These are phyloP conservation scores for Geranomyces variabilis DNA, from an alignment of 192 early-diverging fungal genomes.

Conservation along the genomic window DNA sequence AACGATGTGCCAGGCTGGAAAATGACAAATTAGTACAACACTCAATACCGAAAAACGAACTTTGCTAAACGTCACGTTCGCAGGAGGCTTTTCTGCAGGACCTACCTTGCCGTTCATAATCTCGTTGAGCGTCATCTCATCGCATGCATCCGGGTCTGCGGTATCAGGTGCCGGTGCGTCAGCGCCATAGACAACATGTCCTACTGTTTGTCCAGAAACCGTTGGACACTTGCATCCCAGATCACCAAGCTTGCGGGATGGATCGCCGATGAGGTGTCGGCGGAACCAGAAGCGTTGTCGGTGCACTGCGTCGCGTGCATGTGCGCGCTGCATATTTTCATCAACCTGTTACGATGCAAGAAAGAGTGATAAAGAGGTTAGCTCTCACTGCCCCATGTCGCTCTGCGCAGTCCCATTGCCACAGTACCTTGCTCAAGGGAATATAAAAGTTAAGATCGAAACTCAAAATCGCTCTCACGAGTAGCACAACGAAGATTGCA, in stretches of 20 bases:
- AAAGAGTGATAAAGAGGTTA: too few relatives aligned
- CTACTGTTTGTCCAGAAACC: constrained; percentile 4
- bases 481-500: constrained; percentile 89
- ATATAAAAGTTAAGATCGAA: constrained; percentile 96
- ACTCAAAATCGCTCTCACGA: constrained; percentile 83
- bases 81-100: background rate
- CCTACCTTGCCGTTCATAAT: constrained; percentile 84
- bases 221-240: constrained; percentile 10
- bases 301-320: constrained; percentile 79
- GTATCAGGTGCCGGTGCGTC: background rate
- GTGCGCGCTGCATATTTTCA: constrained; percentile 89
- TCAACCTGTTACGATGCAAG: constrained; percentile 79
- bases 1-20: constrained; percentile 54
- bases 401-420: too few relatives aligned
- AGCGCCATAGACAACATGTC: constrained; percentile 12
- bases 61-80: background rate
- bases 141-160: constrained; percentile 46
- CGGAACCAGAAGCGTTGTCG: constrained; percentile 90
- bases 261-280: constrained; percentile 71
- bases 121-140: constrained; percentile 83
- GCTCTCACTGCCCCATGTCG: too few relatives aligned
- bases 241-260: constrained; percentile 26
- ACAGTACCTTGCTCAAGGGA: constrained; percentile 82
- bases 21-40: background rate
- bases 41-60: background rate